These are phyloP conservation scores for Eimeria zaria DNA, from an alignment of 169 alveolate genomes.

Conservation along the genomic window DNA sequence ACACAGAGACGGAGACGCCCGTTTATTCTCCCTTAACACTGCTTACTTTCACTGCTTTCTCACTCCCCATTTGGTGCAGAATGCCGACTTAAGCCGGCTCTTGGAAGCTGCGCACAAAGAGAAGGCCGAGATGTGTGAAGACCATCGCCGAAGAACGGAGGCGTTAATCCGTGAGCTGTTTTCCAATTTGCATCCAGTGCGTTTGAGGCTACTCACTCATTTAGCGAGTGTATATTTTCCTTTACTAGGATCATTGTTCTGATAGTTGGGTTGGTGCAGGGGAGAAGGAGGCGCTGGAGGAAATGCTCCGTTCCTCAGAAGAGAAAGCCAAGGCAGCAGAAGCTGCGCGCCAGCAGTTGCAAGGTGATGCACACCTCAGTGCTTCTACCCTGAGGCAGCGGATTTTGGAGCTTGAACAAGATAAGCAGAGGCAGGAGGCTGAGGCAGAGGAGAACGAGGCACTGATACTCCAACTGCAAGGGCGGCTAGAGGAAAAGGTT, in stretches of 20 bases:
- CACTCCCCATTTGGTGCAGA: neutral
- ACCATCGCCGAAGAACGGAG: neutral
- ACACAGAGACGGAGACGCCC: neutral
- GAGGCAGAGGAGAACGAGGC: conserved; percentile 83
- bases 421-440: conserved; percentile 57
- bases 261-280: conserved; percentile 17
- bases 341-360: conserved; percentile 62
- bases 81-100: conserved; percentile 11
- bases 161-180: conserved; percentile 7
- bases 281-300: conserved; percentile 72
- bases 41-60: neutral
- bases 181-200: neutral
- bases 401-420: conserved; percentile 59
- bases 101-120: conserved; percentile 35
- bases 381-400: conserved; percentile 46
- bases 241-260: neutral
- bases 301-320: conserved; percentile 36
- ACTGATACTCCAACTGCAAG: conserved; percentile 58
- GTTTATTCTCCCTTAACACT: neutral
- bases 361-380: conserved; percentile 23
- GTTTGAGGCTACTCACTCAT: neutral
- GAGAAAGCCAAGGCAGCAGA: conserved; percentile 70
- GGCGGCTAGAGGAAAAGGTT: conserved; percentile 62
- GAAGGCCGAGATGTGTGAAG: neutral
- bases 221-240: neutral